Percentiles rank a stretch among this genome's conserved stretches.
Conservation (phyloP, 2,329 filamentous ascomycete species). For the Aspergillus sp. region DNA sequence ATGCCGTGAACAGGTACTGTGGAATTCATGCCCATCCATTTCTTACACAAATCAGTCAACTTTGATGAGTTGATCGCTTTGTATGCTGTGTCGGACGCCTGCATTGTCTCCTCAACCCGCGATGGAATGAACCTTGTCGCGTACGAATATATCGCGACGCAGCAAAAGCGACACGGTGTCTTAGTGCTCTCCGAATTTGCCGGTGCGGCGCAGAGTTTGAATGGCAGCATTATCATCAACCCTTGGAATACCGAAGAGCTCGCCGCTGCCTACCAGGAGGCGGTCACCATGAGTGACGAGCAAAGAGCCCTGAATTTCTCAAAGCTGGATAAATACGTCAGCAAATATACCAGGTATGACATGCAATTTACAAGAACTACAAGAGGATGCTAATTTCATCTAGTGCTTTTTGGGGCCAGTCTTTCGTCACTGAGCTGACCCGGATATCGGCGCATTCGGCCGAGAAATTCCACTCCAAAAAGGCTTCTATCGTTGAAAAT, state of each 20-base stretch:
- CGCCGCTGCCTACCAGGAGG: conserved; percentile 87
- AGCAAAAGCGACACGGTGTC: conserved; percentile 83
- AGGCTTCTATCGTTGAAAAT: conserved; percentile 19
- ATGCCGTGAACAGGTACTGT: conserved; percentile 63
- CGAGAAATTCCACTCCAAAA: conserved; percentile 35
- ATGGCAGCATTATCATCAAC: conserved; percentile 91
- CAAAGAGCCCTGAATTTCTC: conserved; percentile 82
- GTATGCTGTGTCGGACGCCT: conserved; percentile 88
- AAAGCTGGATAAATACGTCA: conserved; percentile 91
- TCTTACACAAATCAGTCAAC: conserved; percentile 91
- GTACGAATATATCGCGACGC: conserved; percentile 96
- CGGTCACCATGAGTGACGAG: conserved; percentile 93
- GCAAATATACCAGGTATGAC: conserved; percentile 81
- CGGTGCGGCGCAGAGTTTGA: conserved; percentile 89
- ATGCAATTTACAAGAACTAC: background rate
- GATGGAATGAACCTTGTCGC: conserved; percentile 99
- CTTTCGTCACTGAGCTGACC: conserved; percentile 80
- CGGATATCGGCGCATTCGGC: conserved; percentile 50
- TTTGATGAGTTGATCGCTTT: conserved; percentile 94
- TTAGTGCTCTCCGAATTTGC: conserved; percentile 97
- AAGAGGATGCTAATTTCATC: conserved; percentile 18
- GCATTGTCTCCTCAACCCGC: conserved; percentile 89
- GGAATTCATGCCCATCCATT: conserved; percentile 98
- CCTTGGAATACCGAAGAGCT: conserved; percentile 98
- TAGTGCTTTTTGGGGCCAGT: conserved; percentile 91